Evolutionary conservation across 2,329 filamentous ascomycete species (phyloP).

Genomic region (Lecanosticta acicola): DNA sequence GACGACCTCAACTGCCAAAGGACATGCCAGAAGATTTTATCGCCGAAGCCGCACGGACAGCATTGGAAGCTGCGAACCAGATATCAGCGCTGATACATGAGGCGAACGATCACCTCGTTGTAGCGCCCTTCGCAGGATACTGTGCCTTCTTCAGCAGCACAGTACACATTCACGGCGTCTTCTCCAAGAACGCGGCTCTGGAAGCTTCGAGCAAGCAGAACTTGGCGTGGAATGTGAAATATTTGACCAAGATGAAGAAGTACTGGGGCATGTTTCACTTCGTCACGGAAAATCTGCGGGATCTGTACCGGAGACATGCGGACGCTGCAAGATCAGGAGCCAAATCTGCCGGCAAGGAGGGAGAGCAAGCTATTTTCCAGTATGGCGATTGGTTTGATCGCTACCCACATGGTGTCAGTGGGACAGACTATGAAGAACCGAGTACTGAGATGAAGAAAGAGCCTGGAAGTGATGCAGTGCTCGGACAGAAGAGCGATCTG

Average conservation of each 20-base stretch:
- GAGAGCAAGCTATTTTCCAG: conserved; percentile 68
- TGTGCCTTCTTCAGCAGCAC: conserved; percentile 90
- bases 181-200: conserved; percentile 72
- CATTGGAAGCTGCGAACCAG: conserved; percentile 75
- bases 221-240: conserved; percentile 80
- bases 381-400: conserved; percentile 97
- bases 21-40: conserved; percentile 75
- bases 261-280: conserved; percentile 99
- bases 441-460: conserved; percentile 60
- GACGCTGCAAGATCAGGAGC: conserved; percentile 68
- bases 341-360: conserved; percentile 37
- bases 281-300: conserved; percentile 86
- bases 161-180: conserved; percentile 88
- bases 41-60: conserved; percentile 65
- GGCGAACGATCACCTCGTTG: conserved; percentile 70
- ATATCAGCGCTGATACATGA: conserved; percentile 82
- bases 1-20: conserved; percentile 50
- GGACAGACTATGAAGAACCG: conserved; percentile 76
- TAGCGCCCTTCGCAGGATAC: conserved; percentile 90
- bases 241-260: conserved; percentile 88
- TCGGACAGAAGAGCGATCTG: conserved; percentile 84
- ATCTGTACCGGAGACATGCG: conserved; percentile 77
- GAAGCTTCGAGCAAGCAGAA: conserved; percentile 77
- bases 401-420: conserved; percentile 86
- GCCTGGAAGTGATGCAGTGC: conserved; percentile 75